Evolutionary conservation across 2,329 filamentous ascomycete species (phyloP).

Genomic region (Tolypocladium tundrense): DNA sequence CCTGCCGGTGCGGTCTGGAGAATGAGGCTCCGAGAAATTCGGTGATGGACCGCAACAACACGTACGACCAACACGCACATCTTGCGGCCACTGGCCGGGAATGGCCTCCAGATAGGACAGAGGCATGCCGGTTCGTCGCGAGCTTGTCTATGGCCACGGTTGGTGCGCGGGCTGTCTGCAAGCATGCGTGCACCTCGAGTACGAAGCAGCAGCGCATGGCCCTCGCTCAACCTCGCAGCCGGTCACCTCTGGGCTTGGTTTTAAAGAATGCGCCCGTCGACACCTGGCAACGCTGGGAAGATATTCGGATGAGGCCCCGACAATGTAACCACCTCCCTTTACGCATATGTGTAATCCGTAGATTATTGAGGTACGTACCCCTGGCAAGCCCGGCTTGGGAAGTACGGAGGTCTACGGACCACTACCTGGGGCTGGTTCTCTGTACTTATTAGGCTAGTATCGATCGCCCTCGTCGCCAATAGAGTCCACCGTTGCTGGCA

Average conservation of each 20-base stretch:
- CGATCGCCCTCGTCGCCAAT: neutral
- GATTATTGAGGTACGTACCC: neutral
- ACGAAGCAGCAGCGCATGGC: too few relatives aligned
- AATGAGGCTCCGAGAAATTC: neutral
- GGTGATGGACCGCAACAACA: neutral
- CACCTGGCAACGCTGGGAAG: neutral
- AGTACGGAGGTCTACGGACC: too few relatives aligned
- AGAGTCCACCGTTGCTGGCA: neutral
- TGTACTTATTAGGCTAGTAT: too few relatives aligned
- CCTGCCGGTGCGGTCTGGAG: too few relatives aligned
- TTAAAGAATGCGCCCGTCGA: neutral
- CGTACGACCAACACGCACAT: neutral
- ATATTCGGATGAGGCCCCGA: neutral
- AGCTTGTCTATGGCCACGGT: neutral
- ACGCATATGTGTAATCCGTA: neutral
- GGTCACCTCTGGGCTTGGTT: neutral
- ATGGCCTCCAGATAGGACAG: neutral
- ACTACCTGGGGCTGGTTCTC: too few relatives aligned
- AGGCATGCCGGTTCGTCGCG: neutral
- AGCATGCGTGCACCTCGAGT: too few relatives aligned
- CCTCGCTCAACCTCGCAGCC: neutral
- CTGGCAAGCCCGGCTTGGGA: too few relatives aligned
- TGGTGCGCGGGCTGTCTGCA: too few relatives aligned
- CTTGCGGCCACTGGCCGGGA: neutral
- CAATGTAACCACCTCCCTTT: neutral